These are phyloP conservation scores for Isoetes taiwanensis DNA, from an alignment of 75 land plant species.

Conservation along the genomic window DNA sequence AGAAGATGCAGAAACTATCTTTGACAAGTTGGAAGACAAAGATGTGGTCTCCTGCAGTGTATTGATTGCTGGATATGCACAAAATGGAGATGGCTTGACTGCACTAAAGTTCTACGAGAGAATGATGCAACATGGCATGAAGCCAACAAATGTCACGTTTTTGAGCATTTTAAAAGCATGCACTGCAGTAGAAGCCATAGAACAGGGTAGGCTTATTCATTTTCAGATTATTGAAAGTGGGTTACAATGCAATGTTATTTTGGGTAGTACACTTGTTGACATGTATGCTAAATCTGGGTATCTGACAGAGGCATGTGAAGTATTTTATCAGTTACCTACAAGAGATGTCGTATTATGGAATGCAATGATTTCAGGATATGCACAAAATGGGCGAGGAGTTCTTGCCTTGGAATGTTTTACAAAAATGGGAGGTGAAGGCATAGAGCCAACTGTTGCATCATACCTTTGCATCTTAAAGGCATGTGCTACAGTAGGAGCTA, in stretches of 20 bases:
- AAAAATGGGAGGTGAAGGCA: slow-evolving; percentile 14
- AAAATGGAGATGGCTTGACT: too few relatives aligned
- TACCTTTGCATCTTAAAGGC: slow-evolving; percentile 21
- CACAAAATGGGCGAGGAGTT: neutral
- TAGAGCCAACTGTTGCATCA: slow-evolving; percentile 20
- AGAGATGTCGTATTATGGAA: slow-evolving; percentile 24
- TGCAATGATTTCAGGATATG: slow-evolving; percentile 16
- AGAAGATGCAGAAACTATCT: slow-evolving; percentile 15
- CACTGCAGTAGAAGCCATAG: too few relatives aligned
- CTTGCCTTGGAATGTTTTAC: slow-evolving; percentile 12
- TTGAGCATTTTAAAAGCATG: too few relatives aligned
- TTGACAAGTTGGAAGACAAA: slow-evolving; percentile 9
- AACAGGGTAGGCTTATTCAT: too few relatives aligned
- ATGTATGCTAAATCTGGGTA: neutral
- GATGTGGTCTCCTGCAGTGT: slow-evolving; percentile 24
- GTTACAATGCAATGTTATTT: neutral
- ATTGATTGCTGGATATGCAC: slow-evolving; percentile 15
- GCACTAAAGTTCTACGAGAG: too few relatives aligned
- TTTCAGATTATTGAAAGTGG: neutral
- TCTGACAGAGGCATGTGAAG: neutral
- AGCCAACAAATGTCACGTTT: too few relatives aligned
- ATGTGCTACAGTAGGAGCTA: slow-evolving; percentile 15
- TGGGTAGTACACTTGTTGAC: neutral
- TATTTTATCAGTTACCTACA: slow-evolving; percentile 13
- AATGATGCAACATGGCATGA: too few relatives aligned